Conservation (phyloP, 441 rosid species). For the Bocquillonia castaneifolia region DNA sequence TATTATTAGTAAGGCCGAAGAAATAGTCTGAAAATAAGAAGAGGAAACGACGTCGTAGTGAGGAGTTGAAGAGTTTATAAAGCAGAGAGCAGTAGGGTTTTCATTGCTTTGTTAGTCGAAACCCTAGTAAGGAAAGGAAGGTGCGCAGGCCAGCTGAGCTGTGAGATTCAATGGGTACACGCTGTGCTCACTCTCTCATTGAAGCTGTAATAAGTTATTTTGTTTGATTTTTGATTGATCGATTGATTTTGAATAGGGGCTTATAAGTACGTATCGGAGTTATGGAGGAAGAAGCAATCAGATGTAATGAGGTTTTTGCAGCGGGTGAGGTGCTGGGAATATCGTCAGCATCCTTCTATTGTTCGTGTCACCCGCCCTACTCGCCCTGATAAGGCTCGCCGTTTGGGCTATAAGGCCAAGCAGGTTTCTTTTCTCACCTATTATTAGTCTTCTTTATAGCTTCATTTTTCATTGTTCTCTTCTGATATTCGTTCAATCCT, state of each 20-base stretch:
- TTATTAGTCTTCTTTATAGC: neutral
- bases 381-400: conserved; percentile 67
- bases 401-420: conserved; percentile 64
- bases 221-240: neutral
- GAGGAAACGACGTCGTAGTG: neutral
- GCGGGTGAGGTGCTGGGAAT: conserved; percentile 74
- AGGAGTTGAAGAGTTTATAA: conserved; percentile 9
- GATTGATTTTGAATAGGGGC: conserved; percentile 36
- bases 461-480: neutral
- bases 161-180: conserved; percentile 36
- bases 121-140: conserved; percentile 5
- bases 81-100: neutral
- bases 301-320: conserved; percentile 68
- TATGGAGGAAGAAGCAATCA: conserved; percentile 74
- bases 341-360: conserved; percentile 61
- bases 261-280: conserved; percentile 60
- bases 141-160: conserved; percentile 20
- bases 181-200: neutral
- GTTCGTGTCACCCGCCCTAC: conserved; percentile 55
- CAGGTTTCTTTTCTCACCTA: conserved; percentile 30
- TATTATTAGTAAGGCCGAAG: too few relatives aligned
- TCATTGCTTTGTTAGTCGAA: neutral
- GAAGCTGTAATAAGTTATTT: too few relatives aligned
- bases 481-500: neutral
- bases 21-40: neutral